A percentile compares a stretch with the other conserved stretches of the same genome.
Conservation (phyloP, 306 rosid species). For the Casuarina cunninghamiana region DNA sequence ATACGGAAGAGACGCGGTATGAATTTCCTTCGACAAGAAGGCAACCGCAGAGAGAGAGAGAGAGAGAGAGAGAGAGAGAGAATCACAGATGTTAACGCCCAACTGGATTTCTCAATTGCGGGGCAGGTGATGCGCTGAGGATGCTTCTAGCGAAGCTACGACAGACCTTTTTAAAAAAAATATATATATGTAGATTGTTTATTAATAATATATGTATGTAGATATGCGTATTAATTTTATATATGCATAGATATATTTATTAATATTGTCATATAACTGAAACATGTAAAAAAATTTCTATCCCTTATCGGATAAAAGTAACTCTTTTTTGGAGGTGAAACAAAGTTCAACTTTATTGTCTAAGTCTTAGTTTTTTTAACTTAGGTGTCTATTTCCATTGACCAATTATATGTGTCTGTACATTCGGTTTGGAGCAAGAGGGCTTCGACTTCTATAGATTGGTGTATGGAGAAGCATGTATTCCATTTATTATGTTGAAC, state of each 20-base stretch:
- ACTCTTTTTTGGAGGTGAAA: not conserved
- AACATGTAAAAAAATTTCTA: no score
- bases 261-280: no score
- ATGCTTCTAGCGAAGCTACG: not conserved
- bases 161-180: no score
- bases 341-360: not conserved
- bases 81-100: not conserved
- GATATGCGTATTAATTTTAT: no score
- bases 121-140: not conserved
- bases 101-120: not conserved
- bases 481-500: not conserved
- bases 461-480: not conserved
- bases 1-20: not conserved
- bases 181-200: no score
- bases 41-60: not conserved
- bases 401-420: not conserved
- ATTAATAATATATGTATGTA: no score
- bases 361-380: not conserved
- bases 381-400: not conserved
- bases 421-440: not conserved
- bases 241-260: no score
- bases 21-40: not conserved
- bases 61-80: no score
- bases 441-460: not conserved
- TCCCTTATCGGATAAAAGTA: not conserved